A percentile compares a stretch with the other conserved stretches of the same genome.
phyloP scores from a whole-genome alignment of 345 rosid species.

The Lepidium aucheri region DNA sequence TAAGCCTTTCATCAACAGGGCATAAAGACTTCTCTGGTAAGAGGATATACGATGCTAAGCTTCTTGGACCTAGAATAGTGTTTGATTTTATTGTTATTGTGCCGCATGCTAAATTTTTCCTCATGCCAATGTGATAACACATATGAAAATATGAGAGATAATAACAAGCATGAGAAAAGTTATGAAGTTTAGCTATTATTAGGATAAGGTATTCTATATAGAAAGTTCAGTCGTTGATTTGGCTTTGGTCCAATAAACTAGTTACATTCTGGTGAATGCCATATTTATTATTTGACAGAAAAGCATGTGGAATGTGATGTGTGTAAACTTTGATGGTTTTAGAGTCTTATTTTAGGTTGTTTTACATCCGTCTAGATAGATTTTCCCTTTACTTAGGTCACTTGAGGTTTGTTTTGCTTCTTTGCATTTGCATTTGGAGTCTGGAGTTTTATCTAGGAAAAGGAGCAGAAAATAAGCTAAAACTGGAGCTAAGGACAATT shows the following conservation, averaged over 20 bases:
- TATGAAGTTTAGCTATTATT: neutral
- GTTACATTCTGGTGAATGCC: neutral
- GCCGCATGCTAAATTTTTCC: neutral
- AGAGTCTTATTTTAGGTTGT: too few relatives aligned
- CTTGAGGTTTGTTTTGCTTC: too few relatives aligned
- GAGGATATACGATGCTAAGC: neutral
- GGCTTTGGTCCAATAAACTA: neutral
- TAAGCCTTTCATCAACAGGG: neutral
- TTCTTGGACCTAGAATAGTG: neutral
- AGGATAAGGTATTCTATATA: neutral
- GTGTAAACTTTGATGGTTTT: too few relatives aligned
- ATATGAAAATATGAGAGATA: neutral
- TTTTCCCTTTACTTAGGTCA: too few relatives aligned
- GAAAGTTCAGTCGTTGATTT: neutral
- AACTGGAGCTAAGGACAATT: too few relatives aligned
- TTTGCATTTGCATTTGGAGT: too few relatives aligned
- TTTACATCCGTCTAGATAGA: too few relatives aligned
- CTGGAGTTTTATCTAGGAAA: too few relatives aligned
- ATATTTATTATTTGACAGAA: conserved; percentile 39
- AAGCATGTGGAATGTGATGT: conserved; percentile 71
- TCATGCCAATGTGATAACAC: neutral
- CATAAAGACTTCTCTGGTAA: neutral
- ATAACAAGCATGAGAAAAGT: neutral
- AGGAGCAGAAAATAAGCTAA: too few relatives aligned
- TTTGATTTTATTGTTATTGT: neutral